Percentiles rank a stretch among this genome's conserved stretches.
phyloP scores from a whole-genome alignment of 176 grass and related monocot species.

The Eragrostis nindensis region DNA sequence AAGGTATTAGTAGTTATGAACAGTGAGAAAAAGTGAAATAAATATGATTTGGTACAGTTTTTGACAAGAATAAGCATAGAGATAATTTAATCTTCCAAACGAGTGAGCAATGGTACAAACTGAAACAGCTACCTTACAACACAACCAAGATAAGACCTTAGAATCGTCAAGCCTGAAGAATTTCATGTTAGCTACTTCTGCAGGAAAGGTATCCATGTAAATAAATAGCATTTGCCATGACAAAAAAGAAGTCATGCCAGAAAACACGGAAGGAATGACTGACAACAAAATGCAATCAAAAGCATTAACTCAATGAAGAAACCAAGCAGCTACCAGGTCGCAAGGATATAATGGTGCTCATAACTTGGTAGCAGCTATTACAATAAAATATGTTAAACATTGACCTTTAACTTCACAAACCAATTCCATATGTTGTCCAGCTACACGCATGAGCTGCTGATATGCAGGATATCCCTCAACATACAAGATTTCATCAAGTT shows the following conservation, averaged over 20 bases:
- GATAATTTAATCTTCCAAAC: not conserved
- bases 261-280: not conserved
- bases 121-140: constrained; percentile 75
- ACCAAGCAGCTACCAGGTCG: not conserved
- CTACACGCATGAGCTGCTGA: constrained; percentile 72
- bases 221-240: constrained; percentile 25
- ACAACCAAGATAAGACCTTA: constrained; percentile 91
- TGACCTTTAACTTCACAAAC: constrained; percentile 92
- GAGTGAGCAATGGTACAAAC: constrained; percentile 18
- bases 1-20: not conserved
- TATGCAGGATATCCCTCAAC: constrained; percentile 91
- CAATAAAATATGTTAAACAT: constrained; percentile 24
- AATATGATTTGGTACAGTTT: constrained; percentile 1
- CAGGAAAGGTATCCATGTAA: constrained; percentile 38
- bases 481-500: constrained; percentile 91
- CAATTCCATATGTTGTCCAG: constrained; percentile 67
- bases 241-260: constrained; percentile 3
- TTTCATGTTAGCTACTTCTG: constrained; percentile 81
- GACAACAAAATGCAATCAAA: constrained; percentile 2
- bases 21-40: not conserved
- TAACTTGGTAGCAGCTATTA: constrained; percentile 7
- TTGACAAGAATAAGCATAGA: constrained; percentile 9
- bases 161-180: constrained; percentile 92
- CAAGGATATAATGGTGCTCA: constrained; percentile 14
- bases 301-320: too few relatives aligned